Percentiles rank a stretch among this genome's conserved stretches.
Conservation (phyloP, 169 alveolate species). For the Babesia ovis region DNA sequence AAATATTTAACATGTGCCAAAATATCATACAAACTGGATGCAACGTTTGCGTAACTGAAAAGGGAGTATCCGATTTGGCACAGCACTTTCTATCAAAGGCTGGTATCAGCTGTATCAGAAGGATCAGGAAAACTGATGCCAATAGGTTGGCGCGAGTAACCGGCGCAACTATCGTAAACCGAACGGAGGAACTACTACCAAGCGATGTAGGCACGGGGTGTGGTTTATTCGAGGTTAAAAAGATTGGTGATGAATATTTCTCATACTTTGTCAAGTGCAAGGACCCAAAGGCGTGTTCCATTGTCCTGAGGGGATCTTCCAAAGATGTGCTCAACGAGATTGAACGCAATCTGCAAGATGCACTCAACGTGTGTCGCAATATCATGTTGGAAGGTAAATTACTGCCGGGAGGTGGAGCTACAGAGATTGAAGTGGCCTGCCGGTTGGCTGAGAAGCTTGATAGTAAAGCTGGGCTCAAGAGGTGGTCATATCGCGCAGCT, state of each 20-base stretch:
- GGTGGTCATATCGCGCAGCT: conserved; percentile 96
- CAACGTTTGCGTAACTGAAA: conserved; percentile 98
- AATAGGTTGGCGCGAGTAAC: conserved; percentile 93
- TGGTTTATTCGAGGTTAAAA: conserved; percentile 94
- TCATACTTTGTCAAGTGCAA: conserved; percentile 85
- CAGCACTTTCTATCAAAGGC: conserved; percentile 95
- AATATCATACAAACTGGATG: conserved; percentile 92
- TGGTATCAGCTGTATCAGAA: conserved; percentile 90
- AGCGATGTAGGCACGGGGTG: conserved; percentile 94
- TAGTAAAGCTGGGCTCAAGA: conserved; percentile 87
- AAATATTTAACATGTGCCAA: conserved; percentile 94
- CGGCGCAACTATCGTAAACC: conserved; percentile 97
- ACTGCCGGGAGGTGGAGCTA: conserved; percentile 99
- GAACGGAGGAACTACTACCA: conserved; percentile 94
- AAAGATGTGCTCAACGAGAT: conserved; percentile 98
- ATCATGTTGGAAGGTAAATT: conserved; percentile 93
- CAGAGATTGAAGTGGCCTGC: conserved; percentile 96
- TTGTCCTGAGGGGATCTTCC: conserved; percentile 97
- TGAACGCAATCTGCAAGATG: conserved; percentile 97
- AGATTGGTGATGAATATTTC: conserved; percentile 89
- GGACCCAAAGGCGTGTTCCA: conserved; percentile 96
- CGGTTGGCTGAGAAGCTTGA: conserved; percentile 85
- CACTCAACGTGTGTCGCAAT: conserved; percentile 96
- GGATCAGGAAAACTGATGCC: conserved; percentile 95
- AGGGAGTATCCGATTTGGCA: conserved; percentile 95